Evolutionary conservation across 1,284 basidiomycete species (phyloP), one percentile per base, ranked within the genome.

Genomic region (Cutaneotrichosporon curvatum): DNA sequence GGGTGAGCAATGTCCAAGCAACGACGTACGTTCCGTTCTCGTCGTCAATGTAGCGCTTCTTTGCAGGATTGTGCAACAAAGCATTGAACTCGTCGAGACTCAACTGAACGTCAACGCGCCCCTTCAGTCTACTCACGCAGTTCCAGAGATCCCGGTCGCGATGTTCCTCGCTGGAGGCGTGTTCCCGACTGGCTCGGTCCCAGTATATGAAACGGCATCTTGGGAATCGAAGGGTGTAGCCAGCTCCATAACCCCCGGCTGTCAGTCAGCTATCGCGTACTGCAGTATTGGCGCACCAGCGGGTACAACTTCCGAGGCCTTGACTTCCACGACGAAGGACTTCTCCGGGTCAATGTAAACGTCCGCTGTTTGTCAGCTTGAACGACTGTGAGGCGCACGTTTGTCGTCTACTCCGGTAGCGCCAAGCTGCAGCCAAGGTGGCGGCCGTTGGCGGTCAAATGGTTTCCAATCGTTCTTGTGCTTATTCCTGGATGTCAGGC

Each of bases 261-360:
- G 40, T 23, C 83, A 2, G 34, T 37, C 21, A 50, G 36, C 43
- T 20, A 45, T 34, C 14, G n/a, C 8, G 7, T 32, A 9, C 58
- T 11, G 16, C 6, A 14, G n/a, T 15, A 18, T 6, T 15, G n/a
- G n/a, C 73, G 56, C 47, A 82, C 88, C 83, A 16, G 85, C 79
- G 11, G 76, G 72, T 2, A 80, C 81, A 44, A 95, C 85, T 63
- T 94, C 89, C 0, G 89, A 85, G 0, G 87, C 91, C 67, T 95
- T 95, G 47, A 95, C 80, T 58, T 85, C 85, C 53, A 95, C 57
- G 28, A 95, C 84, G 68, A 74, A 72, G 1, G 70, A 70, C 71
- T 73, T 59, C 16, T 66, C 59, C 0, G 73, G 73, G 14, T 66
- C 51, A 40, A 75, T 72, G 48, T 71, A 69, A 0, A 73, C 68